Evolutionary conservation across 202 grass and related monocot species (phyloP), one percentile per base, ranked within the genome.

Genomic region (Panicum hallii): DNA sequence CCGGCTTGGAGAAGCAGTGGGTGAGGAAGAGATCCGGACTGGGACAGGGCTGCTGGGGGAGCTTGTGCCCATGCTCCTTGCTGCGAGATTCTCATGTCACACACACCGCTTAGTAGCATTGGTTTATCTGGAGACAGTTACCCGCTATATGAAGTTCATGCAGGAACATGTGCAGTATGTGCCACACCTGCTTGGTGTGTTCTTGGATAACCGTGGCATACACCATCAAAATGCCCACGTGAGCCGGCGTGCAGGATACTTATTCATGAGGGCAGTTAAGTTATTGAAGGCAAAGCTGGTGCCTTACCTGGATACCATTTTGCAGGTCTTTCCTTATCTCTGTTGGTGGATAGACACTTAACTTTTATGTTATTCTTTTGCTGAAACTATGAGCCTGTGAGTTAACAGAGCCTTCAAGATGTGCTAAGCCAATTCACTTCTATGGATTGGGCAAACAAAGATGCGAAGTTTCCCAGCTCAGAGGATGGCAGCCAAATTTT

Each of bases 401-500:
- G 15, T 77, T 67, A 40, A 42, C 81, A 99, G 97, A 94, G 68
- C 67, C 50, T 99, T 76, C 90, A 99, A 92, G 91, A 94, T 92
- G 88, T 82, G 36, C 86, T 99, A 67, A 80, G 84, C 55, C 80
- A 84, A 49, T 96, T 96, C 84, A 87, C 93, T 65, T 66, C 75
- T 79, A 89, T 79, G 76, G 78, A 87, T 49, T 96, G 89, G 87
- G 68, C 40, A 55, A 86, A 86, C 36, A 95, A 91, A 88, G 84
- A 92, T 75, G 28, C 67, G 26, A 96, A 91, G 46, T 66, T 71
- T 56, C 70, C 93, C 84, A 88, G 86, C 85, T 92, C 93, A 34
- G 97, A 99, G 90, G 97, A 99, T 38, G 97, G 97, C 47, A 99
- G 93, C 83, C 97, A 99, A 79, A 90, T 84, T 82, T 99, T 99